These are phyloP conservation scores for Trichoderma cornu-damae DNA, from an alignment of 2,329 filamentous ascomycete species.

Conservation along the genomic window DNA sequence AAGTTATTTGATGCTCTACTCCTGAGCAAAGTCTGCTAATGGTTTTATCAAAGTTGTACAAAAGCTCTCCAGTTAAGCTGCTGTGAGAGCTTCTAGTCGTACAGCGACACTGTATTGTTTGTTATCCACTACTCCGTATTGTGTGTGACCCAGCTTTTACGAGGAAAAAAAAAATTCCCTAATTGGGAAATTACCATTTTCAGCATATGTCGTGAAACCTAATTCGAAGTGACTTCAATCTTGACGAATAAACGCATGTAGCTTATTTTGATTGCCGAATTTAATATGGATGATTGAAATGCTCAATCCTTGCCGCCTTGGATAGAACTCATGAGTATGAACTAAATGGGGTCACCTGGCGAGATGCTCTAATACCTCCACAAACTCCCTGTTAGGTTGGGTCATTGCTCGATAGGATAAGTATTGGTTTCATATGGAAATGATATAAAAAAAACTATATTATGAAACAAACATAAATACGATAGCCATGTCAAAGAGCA, in stretches of 20 bases:
- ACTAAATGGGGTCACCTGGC: not conserved
- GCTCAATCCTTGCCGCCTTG: not conserved
- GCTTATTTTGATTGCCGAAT: not conserved
- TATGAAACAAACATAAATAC: not conserved
- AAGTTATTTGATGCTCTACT: no score
- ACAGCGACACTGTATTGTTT: no score
- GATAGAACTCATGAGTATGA: no score
- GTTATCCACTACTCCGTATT: no score
- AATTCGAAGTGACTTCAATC: not conserved
- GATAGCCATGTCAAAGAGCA: not conserved
- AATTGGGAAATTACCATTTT: not conserved
- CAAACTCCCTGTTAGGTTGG: no score
- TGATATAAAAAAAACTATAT: no score
- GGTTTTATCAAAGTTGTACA: no score
- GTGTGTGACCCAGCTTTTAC: not conserved
- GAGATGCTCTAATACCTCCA: not conserved
- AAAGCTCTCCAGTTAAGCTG: not conserved
- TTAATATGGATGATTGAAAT: no score
- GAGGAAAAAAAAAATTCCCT: slow-evolving; percentile 5
- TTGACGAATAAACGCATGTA: not conserved
- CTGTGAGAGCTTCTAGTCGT: not conserved
- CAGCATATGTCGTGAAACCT: slow-evolving; percentile 5
- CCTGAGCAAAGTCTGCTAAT: no score
- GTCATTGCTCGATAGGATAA: no score
- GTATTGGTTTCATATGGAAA: no score